Base-by-base conservation (phyloP, 1,284 basidiomycete genomes). In the Veloporphyrellus conicus region DNA sequence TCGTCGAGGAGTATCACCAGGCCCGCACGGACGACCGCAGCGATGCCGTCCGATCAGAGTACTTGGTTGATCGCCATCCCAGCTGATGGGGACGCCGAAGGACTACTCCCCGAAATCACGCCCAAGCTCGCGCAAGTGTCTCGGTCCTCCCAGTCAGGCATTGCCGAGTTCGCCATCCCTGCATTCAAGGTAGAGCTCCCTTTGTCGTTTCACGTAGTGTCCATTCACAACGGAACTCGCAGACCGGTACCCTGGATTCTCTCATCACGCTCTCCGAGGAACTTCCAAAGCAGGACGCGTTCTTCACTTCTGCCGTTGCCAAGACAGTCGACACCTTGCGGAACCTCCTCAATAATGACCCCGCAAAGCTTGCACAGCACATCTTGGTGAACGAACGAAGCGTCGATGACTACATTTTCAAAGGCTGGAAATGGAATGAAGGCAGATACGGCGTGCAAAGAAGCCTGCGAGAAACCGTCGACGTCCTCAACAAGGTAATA, bases 291-390 rank as follows among this genome's bases (percentile, higher is more conserved):
- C 82, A 89, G 53, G 96, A 99, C 59, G 66, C 78, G n/a, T 81
- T 80, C 72, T 93, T 96, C 72, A 97, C 91, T 3, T 73, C 80
- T 19, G 83, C 85, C 11, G 87, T 95, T 50, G 89, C 89, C 52
- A 98, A 97, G 77, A 87, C 89, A 20, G 91, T 98, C 50, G 96
- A 99, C 63, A 94, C 93, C 1, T 78, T 98, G 42, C 88, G 93
- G 40, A 90, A 87, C 55, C 78, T 99, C 45, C 72, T 95, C 45
- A 93, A 93, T 63, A 93, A 96, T 59, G 92, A 96, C 63, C 81
- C 87, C 10, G 64, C 76, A 35, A 92, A 92, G 66, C 78, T 97
- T 29, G 71, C 79, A 18, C 90, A 93, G 64, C 92, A 97, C 63
- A 74, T 86, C 23, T 74, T 87, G 35, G 84, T 98, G 19, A 88